Percentiles rank a stretch among this genome's conserved stretches.
Evolutionary conservation across 306 rosid genomes (phyloP).

Genomic region (Rosa lucieae): DNA sequence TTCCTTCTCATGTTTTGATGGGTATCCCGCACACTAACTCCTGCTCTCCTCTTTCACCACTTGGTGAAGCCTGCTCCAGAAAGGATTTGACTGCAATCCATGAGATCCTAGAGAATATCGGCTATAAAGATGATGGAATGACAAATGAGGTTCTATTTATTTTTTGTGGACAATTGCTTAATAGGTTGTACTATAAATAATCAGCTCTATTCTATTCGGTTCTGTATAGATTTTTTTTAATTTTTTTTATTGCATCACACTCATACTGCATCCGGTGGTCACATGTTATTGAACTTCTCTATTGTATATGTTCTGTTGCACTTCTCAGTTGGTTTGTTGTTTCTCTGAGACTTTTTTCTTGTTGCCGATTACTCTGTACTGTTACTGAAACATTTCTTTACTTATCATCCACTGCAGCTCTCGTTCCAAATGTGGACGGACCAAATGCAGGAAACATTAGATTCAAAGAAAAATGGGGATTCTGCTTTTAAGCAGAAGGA

Average conservation of each 20-base stretch:
- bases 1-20: conserved; percentile 73
- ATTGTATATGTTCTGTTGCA: background rate
- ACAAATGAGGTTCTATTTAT: conserved; percentile 59
- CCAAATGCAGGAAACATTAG: conserved; percentile 80
- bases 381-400: conserved; percentile 15
- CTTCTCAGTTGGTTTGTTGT: conserved; percentile 3
- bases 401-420: conserved; percentile 43
- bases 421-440: conserved; percentile 87
- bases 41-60: conserved; percentile 57
- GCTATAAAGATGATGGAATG: conserved; percentile 85
- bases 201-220: background rate
- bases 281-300: background rate
- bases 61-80: conserved; percentile 84
- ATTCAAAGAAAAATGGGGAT: conserved; percentile 74
- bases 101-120: conserved; percentile 63
- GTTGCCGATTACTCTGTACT: background rate
- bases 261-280: background rate
- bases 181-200: background rate
- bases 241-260: background rate
- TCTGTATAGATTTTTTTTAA: background rate
- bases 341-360: background rate
- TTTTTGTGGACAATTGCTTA: background rate
- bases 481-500: conserved; percentile 63
- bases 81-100: conserved; percentile 76
- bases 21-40: conserved; percentile 57